phyloP scores from a whole-genome alignment of 1,139 yeast species.

The Geotrichum cucujoidarum region DNA sequence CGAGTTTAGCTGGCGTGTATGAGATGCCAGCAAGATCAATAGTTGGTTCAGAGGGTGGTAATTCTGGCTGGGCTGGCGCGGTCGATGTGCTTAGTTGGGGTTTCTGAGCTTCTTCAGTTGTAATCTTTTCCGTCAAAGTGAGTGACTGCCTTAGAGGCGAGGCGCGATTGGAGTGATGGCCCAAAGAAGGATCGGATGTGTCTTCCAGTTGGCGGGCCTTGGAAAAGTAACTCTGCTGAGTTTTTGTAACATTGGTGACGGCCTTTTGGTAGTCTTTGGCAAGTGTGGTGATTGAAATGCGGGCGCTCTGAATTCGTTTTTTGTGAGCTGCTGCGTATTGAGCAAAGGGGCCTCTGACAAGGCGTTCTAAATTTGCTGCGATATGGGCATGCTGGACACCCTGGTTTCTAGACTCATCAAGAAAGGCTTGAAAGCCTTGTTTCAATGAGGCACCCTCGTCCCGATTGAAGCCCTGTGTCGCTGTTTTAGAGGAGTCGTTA shows the following conservation, averaged over 20 bases:
- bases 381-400: conserved; percentile 61
- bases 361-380: conserved; percentile 54
- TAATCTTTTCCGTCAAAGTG: too few species aligned
- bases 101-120: too few species aligned
- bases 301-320: conserved; percentile 56
- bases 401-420: conserved; percentile 49
- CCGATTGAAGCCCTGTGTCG: conserved; percentile 37
- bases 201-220: conserved; percentile 72
- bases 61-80: not conserved
- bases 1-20: conserved; percentile 34
- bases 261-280: conserved; percentile 48
- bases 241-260: conserved; percentile 46
- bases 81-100: too few species aligned
- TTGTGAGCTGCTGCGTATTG: conserved; percentile 71
- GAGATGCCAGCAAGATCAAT: conserved; percentile 32
- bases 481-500: conserved; percentile 5
- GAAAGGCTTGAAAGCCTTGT: conserved; percentile 51
- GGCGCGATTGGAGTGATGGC: conserved; percentile 9
- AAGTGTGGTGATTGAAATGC: conserved; percentile 45
- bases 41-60: not conserved
- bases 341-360: conserved; percentile 64
- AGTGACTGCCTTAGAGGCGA: conserved; percentile 11
- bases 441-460: conserved; percentile 44
- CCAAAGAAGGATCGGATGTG: conserved; percentile 13
- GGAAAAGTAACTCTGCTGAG: conserved; percentile 62